Evolutionary conservation across 2,329 filamentous ascomycete species (phyloP).

Genomic region (Calonectria montana): DNA sequence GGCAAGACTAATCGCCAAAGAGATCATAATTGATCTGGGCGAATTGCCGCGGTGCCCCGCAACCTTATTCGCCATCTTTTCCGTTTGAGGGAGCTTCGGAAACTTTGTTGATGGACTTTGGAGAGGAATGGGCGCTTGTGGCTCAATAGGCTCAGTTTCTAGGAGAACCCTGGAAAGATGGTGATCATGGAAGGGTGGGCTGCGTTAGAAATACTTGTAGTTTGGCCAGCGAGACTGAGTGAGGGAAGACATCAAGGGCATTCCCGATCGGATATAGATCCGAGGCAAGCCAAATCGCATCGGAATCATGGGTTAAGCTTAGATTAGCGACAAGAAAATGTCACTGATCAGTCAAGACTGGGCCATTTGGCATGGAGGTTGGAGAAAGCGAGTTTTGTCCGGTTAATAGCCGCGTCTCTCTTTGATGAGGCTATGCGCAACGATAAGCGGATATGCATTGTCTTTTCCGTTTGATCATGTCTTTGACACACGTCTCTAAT

Average conservation of each 20-base stretch:
- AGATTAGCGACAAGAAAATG: not conserved
- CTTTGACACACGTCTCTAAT: not conserved
- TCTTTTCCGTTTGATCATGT: not conserved
- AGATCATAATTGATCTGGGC: slow-evolving; percentile 20
- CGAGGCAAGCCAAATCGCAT: not conserved
- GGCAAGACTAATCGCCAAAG: slow-evolving; percentile 22
- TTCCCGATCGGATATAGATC: not conserved
- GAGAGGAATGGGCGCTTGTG: too few species aligned
- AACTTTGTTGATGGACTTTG: not conserved
- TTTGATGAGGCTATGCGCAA: not conserved
- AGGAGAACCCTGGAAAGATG: not conserved
- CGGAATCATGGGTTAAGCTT: not conserved
- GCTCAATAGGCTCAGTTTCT: not conserved
- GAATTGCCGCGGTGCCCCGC: slow-evolving; percentile 26
- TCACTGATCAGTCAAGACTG: not conserved
- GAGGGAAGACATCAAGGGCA: not conserved
- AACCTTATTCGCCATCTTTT: slow-evolving; percentile 1
- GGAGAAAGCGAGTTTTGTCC: not conserved
- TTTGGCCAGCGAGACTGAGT: not conserved
- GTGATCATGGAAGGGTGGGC: not conserved
- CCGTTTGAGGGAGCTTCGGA: not conserved
- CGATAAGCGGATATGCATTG: not conserved
- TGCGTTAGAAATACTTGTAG: not conserved
- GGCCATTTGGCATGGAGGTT: not conserved
- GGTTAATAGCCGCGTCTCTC: not conserved